Percentiles rank a stretch among this genome's conserved stretches.
Conservation (phyloP, 2,329 filamentous ascomycete species). For the Coniella lustricola region DNA sequence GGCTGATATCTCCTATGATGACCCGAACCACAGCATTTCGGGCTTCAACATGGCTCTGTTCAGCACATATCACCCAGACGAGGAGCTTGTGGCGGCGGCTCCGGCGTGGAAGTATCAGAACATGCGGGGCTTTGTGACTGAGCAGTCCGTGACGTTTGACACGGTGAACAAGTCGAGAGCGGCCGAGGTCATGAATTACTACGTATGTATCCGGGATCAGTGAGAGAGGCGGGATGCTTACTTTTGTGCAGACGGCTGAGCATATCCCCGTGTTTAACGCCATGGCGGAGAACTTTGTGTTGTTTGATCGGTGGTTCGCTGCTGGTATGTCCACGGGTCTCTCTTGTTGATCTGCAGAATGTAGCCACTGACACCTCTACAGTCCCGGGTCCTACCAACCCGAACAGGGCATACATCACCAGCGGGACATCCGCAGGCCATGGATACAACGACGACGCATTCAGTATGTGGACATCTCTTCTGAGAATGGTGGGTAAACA, state of each 20-base stretch:
- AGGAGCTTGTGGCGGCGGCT: slow-evolving; percentile 15
- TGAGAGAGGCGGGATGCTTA: neutral
- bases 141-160: slow-evolving; percentile 30
- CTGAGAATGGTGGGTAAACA: too few relatives aligned
- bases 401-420: slow-evolving; percentile 30
- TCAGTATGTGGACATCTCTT: slow-evolving; percentile 10
- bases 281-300: slow-evolving; percentile 35
- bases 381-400: slow-evolving; percentile 30
- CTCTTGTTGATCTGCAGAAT: too few relatives aligned
- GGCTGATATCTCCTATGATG: slow-evolving; percentile 32
- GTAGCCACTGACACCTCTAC: neutral
- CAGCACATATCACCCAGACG: slow-evolving; percentile 16
- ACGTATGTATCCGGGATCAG: slow-evolving; percentile 16
- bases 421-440: slow-evolving; percentile 25
- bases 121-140: slow-evolving; percentile 35
- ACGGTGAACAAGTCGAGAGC: slow-evolving; percentile 29
- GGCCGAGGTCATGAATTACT: slow-evolving; percentile 37
- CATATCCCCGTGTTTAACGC: slow-evolving; percentile 33
- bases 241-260: slow-evolving; percentile 22
- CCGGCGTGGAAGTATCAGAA: slow-evolving; percentile 18
- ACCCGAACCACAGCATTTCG: slow-evolving; percentile 35
- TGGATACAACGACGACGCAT: slow-evolving; percentile 23
- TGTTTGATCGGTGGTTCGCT: slow-evolving; percentile 36
- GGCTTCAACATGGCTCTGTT: slow-evolving; percentile 33
- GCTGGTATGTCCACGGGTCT: too few relatives aligned